These are phyloP conservation scores for Dispira simplex DNA, from an alignment of 192 early-diverging fungal genomes.

Conservation along the genomic window DNA sequence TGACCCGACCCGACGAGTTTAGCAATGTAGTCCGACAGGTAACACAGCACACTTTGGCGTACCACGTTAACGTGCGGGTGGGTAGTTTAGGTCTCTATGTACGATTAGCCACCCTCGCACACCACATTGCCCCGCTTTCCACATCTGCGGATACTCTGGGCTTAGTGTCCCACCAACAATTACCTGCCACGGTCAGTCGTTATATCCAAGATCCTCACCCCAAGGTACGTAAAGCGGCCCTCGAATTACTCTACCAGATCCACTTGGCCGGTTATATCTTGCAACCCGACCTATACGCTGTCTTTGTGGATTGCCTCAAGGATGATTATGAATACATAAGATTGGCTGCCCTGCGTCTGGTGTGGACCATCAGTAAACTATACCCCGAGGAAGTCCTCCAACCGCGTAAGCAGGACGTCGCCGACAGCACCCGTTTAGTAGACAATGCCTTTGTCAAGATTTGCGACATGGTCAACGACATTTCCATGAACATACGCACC, in stretches of 20 bases:
- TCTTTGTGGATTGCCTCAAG: conserved; percentile 40
- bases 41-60: too few relatives aligned
- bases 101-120: too few relatives aligned
- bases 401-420: conserved; percentile 16
- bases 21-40: too few relatives aligned
- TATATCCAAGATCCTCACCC: conserved; percentile 10
- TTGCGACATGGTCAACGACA: conserved; percentile 74
- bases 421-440: conserved; percentile 26
- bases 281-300: conserved; percentile 33
- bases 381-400: conserved; percentile 27
- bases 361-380: conserved; percentile 40
- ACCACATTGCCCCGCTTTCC: too few relatives aligned
- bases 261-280: neutral
- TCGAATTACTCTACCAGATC: neutral
- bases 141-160: too few relatives aligned
- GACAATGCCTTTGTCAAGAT: conserved; percentile 67
- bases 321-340: conserved; percentile 65
- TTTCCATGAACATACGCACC: conserved; percentile 46
- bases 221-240: conserved; percentile 4
- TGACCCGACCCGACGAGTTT: too few relatives aligned
- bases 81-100: too few relatives aligned
- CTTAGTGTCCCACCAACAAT: too few relatives aligned
- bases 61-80: too few relatives aligned
- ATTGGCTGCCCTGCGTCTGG: conserved; percentile 43
- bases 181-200: neutral